Evolutionary conservation across 2,329 filamentous ascomycete genomes (phyloP).

Genomic region (Dothideomycetidae sp.): DNA sequence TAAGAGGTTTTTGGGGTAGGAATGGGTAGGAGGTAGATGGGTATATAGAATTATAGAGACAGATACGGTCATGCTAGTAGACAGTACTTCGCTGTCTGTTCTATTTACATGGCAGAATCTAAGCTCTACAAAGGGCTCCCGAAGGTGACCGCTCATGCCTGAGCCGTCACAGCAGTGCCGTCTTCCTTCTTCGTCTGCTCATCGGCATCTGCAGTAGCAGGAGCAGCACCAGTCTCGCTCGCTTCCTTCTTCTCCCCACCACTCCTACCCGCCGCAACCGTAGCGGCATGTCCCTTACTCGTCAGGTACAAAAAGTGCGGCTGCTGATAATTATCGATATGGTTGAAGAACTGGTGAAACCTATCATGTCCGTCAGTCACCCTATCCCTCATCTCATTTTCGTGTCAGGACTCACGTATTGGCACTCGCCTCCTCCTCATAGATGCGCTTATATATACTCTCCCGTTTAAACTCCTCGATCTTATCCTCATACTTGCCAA

Average conservation of each 20-base stretch:
- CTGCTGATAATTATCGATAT: constrained; percentile 37
- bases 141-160: too few relatives aligned
- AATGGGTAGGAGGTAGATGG: too few relatives aligned
- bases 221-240: background rate
- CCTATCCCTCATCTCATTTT: background rate
- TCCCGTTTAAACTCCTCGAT: constrained; percentile 81
- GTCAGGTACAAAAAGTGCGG: constrained; percentile 36
- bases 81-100: too few relatives aligned
- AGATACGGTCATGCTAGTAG: too few relatives aligned
- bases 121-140: too few relatives aligned
- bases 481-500: constrained; percentile 59
- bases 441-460: constrained; percentile 86
- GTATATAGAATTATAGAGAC: too few relatives aligned
- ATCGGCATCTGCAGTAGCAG: background rate
- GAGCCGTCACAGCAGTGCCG: constrained; percentile 4
- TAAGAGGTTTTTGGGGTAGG: constrained; percentile 58
- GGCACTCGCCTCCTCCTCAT: constrained; percentile 73
- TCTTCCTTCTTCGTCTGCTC: constrained; percentile 6
- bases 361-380: constrained; percentile 14
- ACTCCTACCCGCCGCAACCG: constrained; percentile 11
- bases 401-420: constrained; percentile 54
- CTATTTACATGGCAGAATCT: too few relatives aligned
- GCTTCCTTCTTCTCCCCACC: constrained; percentile 1
- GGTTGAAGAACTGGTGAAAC: constrained; percentile 36
- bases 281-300: constrained; percentile 33